Evolutionary conservation across 495 filamentous ascomycete genomes (phyloP).

Genomic region (Penicillium riverlandense): DNA sequence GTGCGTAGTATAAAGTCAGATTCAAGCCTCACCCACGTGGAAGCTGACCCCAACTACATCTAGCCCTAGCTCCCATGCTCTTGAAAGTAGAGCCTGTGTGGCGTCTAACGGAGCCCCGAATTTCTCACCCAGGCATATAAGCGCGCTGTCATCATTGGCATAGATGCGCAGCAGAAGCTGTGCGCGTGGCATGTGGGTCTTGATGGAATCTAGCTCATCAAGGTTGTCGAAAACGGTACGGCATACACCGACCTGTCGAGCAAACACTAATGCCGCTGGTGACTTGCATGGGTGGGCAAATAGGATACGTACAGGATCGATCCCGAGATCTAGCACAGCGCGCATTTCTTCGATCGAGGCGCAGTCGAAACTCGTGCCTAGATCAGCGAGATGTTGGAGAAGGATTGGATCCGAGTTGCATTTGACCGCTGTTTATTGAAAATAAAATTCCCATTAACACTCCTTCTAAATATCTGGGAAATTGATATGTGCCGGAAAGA

Average conservation of each 20-base stretch:
- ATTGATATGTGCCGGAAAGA: too few relatives aligned
- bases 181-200: slow-evolving; percentile 12
- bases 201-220: slow-evolving; percentile 28
- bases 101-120: slow-evolving; percentile 21
- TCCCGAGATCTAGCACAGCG: slow-evolving; percentile 16
- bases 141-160: slow-evolving; percentile 17
- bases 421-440: slow-evolving; percentile 22
- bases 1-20: too few relatives aligned
- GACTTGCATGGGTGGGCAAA: slow-evolving; percentile 30
- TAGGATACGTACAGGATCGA: slow-evolving; percentile 22
- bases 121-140: slow-evolving; percentile 19
- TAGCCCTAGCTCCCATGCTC: slow-evolving; percentile 20
- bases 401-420: slow-evolving; percentile 25
- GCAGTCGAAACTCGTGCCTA: slow-evolving; percentile 27
- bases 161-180: slow-evolving; percentile 24
- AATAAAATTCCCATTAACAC: too few relatives aligned
- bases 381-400: slow-evolving; percentile 13
- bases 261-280: slow-evolving; percentile 11
- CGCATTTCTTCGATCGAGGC: slow-evolving; percentile 24
- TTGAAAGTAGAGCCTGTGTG: slow-evolving; percentile 7
- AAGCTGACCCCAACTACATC: slow-evolving; percentile 26
- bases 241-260: slow-evolving; percentile 9
- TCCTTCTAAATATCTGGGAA: too few relatives aligned
- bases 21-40: slow-evolving; percentile 19
- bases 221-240: slow-evolving; percentile 28